Evolutionary conservation across 768 basidiomycete species (phyloP), one percentile per base, ranked within the genome.

Genomic region (Lentinula boryana): DNA sequence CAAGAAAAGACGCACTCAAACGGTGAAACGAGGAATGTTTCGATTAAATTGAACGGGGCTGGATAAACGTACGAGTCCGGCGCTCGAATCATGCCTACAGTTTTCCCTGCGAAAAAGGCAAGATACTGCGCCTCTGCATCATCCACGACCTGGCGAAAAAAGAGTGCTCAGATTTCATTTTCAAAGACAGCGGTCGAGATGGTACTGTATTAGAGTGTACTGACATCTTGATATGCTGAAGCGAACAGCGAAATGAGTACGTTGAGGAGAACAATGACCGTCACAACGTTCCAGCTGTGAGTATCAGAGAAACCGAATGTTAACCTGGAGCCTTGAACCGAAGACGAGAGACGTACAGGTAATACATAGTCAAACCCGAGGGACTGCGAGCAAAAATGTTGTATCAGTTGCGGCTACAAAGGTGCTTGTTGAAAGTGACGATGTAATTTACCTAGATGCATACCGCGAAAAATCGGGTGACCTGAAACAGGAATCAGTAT

Each of bases 171-270:
- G 6, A 21, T 18, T 13, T 53, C 27, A 27, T 27, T 27, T 27
- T 27, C 27, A 0, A 27, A 3, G 27, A 27, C 27, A 27, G 4
- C 27, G 27, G 27, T 27, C 27, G 27, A 27, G 27, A 27, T 27
- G 27, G 3, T 27, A 27, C 23, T 23, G 23, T 23, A 2, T 2
- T 23, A 23, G 23, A 23, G 3, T 27, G 27, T n/a, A 75, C 81
- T 70, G 59, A 91, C 93, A 66, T 95, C 94, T 10, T 87, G 84
- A 68, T 96, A 96, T 0, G 94, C 93, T 54, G 93, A 92, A 16
- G 94, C 87, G 71, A 97, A 97, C 66, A 98, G 75, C n/a, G 95
- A 97, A 66, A 98, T 94, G 68, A 98, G 80, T 68, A 98, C 86
- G 69, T 98, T 98, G 70, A 97, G 83, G 54, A 97, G 80, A 58